Percentiles rank a stretch among this genome's conserved stretches.
Conservation (phyloP, 495 filamentous ascomycete species). For the Poronia punctata region DNA sequence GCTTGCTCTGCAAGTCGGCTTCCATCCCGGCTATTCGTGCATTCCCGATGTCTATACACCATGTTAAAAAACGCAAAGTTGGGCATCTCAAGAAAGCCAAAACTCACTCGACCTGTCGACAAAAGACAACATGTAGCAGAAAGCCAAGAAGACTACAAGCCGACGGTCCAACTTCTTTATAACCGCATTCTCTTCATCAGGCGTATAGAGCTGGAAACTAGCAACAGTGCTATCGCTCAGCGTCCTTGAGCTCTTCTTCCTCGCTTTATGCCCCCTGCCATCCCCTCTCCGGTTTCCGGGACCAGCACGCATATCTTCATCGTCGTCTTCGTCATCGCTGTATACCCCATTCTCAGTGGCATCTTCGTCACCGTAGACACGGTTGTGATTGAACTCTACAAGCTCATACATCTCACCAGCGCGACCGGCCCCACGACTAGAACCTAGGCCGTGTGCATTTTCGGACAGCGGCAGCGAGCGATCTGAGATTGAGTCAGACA, state of each 20-base stretch:
- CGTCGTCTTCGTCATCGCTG: background rate
- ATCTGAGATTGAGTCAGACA: background rate
- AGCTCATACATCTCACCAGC: constrained; percentile 15
- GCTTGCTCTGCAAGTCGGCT: constrained; percentile 52
- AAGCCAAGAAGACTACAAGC: constrained; percentile 71
- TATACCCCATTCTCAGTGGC: no score
- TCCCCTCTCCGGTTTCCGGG: no score
- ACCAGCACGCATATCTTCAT: background rate
- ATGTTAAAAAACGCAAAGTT: background rate
- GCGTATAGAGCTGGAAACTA: constrained; percentile 60
- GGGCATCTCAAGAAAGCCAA: background rate
- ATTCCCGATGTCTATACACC: constrained; percentile 63
- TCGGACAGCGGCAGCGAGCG: constrained; percentile 10
- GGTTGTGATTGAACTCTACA: constrained; percentile 2
- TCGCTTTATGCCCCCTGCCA: constrained; percentile 1
- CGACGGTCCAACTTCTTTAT: constrained; percentile 66
- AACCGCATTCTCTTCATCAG: constrained; percentile 65
- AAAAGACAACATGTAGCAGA: constrained; percentile 77
- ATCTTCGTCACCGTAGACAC: background rate
- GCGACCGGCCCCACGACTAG: constrained; percentile 7
- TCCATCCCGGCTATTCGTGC: constrained; percentile 68
- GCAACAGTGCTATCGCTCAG: constrained; percentile 34
- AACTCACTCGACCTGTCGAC: constrained; percentile 67
- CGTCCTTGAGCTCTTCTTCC: background rate
- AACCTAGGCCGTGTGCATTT: no score